phyloP scores from a whole-genome alignment of 306 rosid genomes.

The Cercis canadensis region DNA sequence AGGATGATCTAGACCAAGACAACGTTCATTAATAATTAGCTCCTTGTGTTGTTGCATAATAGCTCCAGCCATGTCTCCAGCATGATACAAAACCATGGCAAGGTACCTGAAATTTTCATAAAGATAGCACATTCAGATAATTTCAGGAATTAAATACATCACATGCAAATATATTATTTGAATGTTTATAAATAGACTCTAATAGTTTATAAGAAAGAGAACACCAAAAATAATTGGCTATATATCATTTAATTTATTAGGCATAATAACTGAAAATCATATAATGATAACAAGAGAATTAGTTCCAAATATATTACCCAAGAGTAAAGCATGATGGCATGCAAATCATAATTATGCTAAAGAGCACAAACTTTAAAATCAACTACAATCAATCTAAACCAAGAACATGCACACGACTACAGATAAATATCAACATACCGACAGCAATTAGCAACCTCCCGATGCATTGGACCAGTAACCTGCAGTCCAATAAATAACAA shows the following conservation, averaged over 20 bases:
- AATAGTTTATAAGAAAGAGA: background rate
- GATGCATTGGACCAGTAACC: slow-evolving; percentile 99
- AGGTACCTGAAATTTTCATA: slow-evolving; percentile 79
- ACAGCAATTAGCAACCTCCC: slow-evolving; percentile 98
- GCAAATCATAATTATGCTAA: slow-evolving; percentile 9
- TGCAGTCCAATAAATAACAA: slow-evolving; percentile 38
- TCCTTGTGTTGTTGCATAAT: slow-evolving; percentile 98
- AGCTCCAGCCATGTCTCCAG: slow-evolving; percentile 99
- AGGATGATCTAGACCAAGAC: slow-evolving; percentile 97
- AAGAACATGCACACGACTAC: too few relatives aligned
- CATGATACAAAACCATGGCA: slow-evolving; percentile 98
- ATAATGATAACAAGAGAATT: background rate
- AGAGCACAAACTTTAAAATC: background rate
- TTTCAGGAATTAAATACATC: slow-evolving; percentile 18
- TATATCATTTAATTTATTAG: too few relatives aligned
- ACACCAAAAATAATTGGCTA: background rate
- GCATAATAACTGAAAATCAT: slow-evolving; percentile 10
- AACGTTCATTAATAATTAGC: slow-evolving; percentile 92
- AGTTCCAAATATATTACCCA: slow-evolving; percentile 18
- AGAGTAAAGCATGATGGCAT: slow-evolving; percentile 8
- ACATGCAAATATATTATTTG: slow-evolving; percentile 10
- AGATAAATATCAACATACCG: slow-evolving; percentile 60
- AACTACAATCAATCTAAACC: background rate
- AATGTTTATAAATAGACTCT: background rate
- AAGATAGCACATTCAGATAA: slow-evolving; percentile 1